Evolutionary conservation across 495 filamentous ascomycete genomes (phyloP).

Genomic region (Saxophila tyrrhenica): DNA sequence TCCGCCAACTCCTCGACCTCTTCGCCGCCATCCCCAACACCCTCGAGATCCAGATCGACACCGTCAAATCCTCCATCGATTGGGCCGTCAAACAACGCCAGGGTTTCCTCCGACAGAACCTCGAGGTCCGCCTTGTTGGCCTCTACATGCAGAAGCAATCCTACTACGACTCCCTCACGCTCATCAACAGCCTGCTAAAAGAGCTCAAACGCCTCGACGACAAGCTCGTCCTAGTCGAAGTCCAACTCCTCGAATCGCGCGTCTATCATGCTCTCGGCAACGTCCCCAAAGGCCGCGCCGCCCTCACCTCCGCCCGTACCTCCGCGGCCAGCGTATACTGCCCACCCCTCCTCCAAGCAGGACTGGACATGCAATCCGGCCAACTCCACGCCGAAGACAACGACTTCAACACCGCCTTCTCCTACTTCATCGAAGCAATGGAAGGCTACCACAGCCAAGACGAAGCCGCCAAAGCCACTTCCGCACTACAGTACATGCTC

Average conservation of each 20-base stretch:
- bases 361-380: conserved; percentile 96
- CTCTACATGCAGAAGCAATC: conserved; percentile 93
- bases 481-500: conserved; percentile 97
- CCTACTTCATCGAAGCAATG: conserved; percentile 97
- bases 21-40: conserved; percentile 89
- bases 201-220: conserved; percentile 97
- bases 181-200: conserved; percentile 88
- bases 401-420: conserved; percentile 96
- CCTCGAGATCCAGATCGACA: conserved; percentile 78
- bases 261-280: conserved; percentile 98
- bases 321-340: conserved; percentile 95
- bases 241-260: conserved; percentile 90
- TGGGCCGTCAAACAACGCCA: conserved; percentile 91
- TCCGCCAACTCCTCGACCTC: conserved; percentile 93
- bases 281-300: conserved; percentile 88
- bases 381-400: conserved; percentile 97
- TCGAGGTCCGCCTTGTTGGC: conserved; percentile 86
- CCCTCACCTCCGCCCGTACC: conserved; percentile 85
- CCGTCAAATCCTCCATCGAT: conserved; percentile 97
- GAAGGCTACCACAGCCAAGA: conserved; percentile 95
- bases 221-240: conserved; percentile 97
- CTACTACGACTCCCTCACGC: conserved; percentile 89
- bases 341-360: conserved; percentile 86
- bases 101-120: conserved; percentile 92
- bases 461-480: conserved; percentile 69